phyloP scores from a whole-genome alignment of 768 basidiomycete genomes.

The Clathrus columnatus region DNA sequence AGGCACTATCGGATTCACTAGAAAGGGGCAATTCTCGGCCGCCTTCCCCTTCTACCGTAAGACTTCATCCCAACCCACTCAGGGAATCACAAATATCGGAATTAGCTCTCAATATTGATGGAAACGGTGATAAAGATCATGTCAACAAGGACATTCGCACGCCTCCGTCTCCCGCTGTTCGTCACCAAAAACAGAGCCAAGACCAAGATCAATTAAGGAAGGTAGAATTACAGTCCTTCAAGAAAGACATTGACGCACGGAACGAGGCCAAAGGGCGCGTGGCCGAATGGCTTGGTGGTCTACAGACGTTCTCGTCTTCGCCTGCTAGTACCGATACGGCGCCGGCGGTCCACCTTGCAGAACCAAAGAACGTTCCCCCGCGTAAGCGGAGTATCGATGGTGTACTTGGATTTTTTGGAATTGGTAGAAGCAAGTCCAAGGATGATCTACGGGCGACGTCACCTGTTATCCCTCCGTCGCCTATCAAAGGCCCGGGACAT shows the following conservation, averaged over 20 bases:
- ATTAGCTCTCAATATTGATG: conserved; percentile 34
- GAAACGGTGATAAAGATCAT: conserved; percentile 24
- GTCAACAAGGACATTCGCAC: neutral
- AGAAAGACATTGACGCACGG: neutral
- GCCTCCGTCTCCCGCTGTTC: neutral
- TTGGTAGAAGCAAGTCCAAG: neutral
- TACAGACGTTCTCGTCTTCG: neutral
- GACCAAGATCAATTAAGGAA: neutral
- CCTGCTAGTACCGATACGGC: neutral
- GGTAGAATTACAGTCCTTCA: neutral
- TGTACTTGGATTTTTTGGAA: neutral
- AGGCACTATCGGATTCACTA: conserved; percentile 25
- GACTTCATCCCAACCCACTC: neutral
- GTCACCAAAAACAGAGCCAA: neutral
- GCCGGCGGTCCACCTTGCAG: neutral
- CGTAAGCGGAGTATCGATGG: conserved; percentile 12
- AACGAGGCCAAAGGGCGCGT: conserved; percentile 16
- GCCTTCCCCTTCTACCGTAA: conserved; percentile 14
- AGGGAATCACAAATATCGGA: conserved; percentile 50
- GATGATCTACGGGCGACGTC: neutral
- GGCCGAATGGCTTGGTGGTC: conserved; percentile 1
- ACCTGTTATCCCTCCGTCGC: neutral
- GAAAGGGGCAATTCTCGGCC: conserved; percentile 23
- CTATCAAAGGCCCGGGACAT: neutral
- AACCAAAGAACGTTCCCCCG: conserved; percentile 6